Percentiles rank a stretch among this genome's conserved stretches.
Conservation (phyloP, 164 flowering plant species). For the Euptelea pleiosperma region DNA sequence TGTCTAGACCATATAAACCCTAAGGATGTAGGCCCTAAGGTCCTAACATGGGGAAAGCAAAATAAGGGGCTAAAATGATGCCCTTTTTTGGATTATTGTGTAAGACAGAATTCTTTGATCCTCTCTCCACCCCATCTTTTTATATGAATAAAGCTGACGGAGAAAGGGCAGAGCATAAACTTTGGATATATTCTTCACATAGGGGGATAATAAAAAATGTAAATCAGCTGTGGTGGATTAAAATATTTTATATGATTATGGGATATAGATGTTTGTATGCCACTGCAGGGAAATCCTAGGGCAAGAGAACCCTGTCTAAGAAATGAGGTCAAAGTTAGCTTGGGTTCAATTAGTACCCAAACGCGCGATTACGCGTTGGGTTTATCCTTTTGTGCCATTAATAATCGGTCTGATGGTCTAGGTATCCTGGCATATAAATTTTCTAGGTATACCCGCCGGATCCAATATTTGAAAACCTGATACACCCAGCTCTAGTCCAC, state of each 20-base stretch:
- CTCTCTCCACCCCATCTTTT: not conserved
- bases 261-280: constrained; percentile 8
- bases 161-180: not conserved
- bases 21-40: constrained; percentile 2
- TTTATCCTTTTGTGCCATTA: too few species aligned
- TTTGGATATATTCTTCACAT: not conserved
- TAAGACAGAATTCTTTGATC: constrained; percentile 12
- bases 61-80: constrained; percentile 8
- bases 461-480: too few species aligned
- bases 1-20: not conserved
- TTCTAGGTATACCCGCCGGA: too few species aligned
- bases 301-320: too few species aligned
- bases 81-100: constrained; percentile 1
- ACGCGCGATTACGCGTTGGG: too few species aligned
- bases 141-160: too few species aligned
- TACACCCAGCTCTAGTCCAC: too few species aligned
- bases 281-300: not conserved
- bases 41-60: constrained; percentile 4
- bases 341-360: too few species aligned
- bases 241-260: not conserved
- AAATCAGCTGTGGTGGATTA: constrained; percentile 1
- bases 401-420: too few species aligned
- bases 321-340: too few species aligned
- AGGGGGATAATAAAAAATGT: not conserved
- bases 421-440: too few species aligned